Evolutionary conservation across 1,284 basidiomycete species (phyloP), one percentile per base, ranked within the genome.

Genomic region (Cystobasidium pallidum): DNA sequence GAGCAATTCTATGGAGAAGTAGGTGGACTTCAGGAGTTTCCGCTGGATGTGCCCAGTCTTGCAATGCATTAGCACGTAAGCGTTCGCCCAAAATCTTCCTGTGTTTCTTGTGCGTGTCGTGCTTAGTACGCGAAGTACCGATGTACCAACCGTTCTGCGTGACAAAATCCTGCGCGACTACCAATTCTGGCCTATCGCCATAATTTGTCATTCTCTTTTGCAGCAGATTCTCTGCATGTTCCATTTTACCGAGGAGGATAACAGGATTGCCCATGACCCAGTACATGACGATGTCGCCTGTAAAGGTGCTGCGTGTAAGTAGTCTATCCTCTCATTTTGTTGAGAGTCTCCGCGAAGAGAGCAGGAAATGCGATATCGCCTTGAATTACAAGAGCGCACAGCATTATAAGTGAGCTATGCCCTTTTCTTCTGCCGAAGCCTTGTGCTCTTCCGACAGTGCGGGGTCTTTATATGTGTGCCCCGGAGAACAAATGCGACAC

Each of bases 211-310:
- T 62, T 45, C 59, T 41, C 11, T 47, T 41, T 43, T 62, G 59
- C n/a, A 62, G 21, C 2, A 62, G 39, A 24, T 41, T 47, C 19
- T 62, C 59, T n/a, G 59, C 36, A 62, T 62, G 59, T 21, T 62
- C 39, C 59, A 62, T 62, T 21, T 62, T 62, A 4, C 43, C 43
- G 3, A 62, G 59, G 19, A 62, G 59, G 19, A 62, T 62, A n/a
- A 62, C 59, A 21, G 36, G 36, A 7, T 62, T 41, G 21, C 59
- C 59, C 59, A 62, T 62, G 36, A 62, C 59, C 39, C 43, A 43
- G 21, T 62, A 62, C 59, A 47, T 43, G 21, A 62, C 59, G 24
- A 62, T 62, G n/a, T 62, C 59, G 34, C 59, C 59, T 62, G 59
- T 13, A 8, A 47, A 47, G n/a, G 15, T 13, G 6, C 3, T 39